A percentile compares a stretch with the other conserved stretches of the same genome.
Evolutionary conservation across 2,329 filamentous ascomycete genomes (phyloP).

Genomic region (Ceratocystis papillata): DNA sequence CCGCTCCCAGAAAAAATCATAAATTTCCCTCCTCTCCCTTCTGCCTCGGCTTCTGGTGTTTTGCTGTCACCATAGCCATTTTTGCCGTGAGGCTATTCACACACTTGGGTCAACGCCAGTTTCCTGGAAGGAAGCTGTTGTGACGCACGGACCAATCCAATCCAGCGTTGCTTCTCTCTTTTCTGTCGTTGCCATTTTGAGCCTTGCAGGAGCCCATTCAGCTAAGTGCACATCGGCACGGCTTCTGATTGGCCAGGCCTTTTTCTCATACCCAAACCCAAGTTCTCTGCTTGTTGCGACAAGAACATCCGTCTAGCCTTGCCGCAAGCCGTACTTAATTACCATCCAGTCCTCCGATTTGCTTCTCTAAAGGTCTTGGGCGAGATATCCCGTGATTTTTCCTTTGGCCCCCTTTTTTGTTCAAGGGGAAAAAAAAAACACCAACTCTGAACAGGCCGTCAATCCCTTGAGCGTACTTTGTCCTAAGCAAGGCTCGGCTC

Average conservation of each 20-base stretch:
- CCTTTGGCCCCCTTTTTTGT: not conserved
- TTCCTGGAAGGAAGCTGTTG: slow-evolving; percentile 24
- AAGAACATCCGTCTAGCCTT: not conserved
- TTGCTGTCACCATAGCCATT: slow-evolving; percentile 5
- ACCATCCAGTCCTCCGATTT: not conserved
- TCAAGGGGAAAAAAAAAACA: not conserved
- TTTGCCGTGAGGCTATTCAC: slow-evolving; percentile 20
- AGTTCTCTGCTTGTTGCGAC: not conserved
- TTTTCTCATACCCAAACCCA: not conserved
- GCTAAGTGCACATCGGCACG: slow-evolving; percentile 15
- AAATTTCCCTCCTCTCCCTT: not conserved
- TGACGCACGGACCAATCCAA: slow-evolving; percentile 22
- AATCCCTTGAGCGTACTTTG: not conserved
- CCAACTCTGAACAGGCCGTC: not conserved
- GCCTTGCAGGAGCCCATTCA: slow-evolving; percentile 22
- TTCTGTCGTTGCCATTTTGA: slow-evolving; percentile 24
- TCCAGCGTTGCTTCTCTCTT: slow-evolving; percentile 19
- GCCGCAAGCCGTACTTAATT: not conserved
- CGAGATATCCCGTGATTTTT: not conserved
- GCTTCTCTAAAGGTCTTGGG: not conserved
- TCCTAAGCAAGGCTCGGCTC: not conserved
- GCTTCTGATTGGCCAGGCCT: slow-evolving; percentile 20
- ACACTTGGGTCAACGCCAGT: slow-evolving; percentile 14
- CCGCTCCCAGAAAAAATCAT: not conserved
- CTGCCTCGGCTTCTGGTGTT: slow-evolving; percentile 5